Percentiles rank a stretch among this genome's conserved stretches.
These are phyloP conservation scores for Phytophthora megakarya DNA, from an alignment of 352 stramenopile species.

Conservation along the genomic window DNA sequence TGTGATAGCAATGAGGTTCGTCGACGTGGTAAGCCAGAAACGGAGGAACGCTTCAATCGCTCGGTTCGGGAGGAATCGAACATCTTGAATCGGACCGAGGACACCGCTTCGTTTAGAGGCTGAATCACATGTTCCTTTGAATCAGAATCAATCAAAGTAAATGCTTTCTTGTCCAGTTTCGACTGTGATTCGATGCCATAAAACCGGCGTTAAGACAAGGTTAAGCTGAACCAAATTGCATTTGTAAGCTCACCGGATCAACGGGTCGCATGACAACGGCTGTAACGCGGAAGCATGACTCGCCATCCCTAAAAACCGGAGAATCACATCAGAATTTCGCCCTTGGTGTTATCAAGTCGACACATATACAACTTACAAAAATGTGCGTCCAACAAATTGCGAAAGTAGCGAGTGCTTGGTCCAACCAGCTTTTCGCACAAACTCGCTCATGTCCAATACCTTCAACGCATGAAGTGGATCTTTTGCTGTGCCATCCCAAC, in stretches of 20 bases:
- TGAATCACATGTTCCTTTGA: slow-evolving; percentile 48
- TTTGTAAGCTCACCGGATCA: slow-evolving; percentile 40
- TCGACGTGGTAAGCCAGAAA: slow-evolving; percentile 11
- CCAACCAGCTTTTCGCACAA: slow-evolving; percentile 75
- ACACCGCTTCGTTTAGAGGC: slow-evolving; percentile 61
- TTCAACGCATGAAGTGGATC: slow-evolving; percentile 51
- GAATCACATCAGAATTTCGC: neutral
- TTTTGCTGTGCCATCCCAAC: slow-evolving; percentile 59
- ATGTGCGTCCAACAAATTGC: slow-evolving; percentile 74
- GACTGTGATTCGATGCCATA: slow-evolving; percentile 25
- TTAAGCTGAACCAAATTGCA: neutral
- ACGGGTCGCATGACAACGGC: slow-evolving; percentile 50
- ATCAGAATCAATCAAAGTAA: slow-evolving; percentile 59
- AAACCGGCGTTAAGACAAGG: slow-evolving; percentile 1
- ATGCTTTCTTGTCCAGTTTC: slow-evolving; percentile 63
- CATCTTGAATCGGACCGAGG: slow-evolving; percentile 53
- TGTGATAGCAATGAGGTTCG: slow-evolving; percentile 11
- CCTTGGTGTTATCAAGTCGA: neutral
- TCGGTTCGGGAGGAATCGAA: slow-evolving; percentile 25
- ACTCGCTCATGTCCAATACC: slow-evolving; percentile 73
- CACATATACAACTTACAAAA: slow-evolving; percentile 44
- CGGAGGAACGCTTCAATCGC: slow-evolving; percentile 1
- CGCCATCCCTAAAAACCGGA: slow-evolving; percentile 49
- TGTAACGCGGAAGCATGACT: slow-evolving; percentile 49
- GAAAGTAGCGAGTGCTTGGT: slow-evolving; percentile 70